phyloP scores from a whole-genome alignment of 306 rosid species.

The Gastrolobium villosum region DNA sequence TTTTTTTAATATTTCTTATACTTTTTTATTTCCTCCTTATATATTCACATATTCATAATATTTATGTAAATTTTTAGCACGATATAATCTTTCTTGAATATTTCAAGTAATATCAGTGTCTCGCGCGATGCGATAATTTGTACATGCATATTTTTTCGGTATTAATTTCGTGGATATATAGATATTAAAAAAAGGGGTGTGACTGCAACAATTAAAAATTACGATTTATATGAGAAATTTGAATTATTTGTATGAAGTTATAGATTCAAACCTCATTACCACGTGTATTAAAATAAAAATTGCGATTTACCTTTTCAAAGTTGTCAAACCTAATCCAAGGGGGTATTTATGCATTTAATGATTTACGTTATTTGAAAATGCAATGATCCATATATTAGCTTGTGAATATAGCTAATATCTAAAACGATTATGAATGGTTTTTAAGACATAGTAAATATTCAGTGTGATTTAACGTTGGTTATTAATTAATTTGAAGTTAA shows the following conservation, averaged over 20 bases:
- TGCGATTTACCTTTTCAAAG: too few relatives aligned
- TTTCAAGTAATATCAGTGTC: not conserved
- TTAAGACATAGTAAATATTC: too few relatives aligned
- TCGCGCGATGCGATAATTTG: not conserved
- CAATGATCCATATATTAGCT: not conserved
- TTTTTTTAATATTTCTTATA: not conserved
- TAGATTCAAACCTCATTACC: too few relatives aligned
- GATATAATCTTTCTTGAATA: not conserved
- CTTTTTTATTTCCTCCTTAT: not conserved
- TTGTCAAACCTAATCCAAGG: not conserved
- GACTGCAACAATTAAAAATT: not conserved
- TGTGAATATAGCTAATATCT: not conserved
- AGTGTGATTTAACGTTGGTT: not conserved
- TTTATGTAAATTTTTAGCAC: not conserved
- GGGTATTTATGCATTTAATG: not conserved
- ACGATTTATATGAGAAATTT: not conserved
- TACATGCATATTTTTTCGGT: not conserved
- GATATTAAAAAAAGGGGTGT: not conserved
- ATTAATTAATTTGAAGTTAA: not conserved
- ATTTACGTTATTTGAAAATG: not conserved
- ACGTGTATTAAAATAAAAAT: too few relatives aligned
- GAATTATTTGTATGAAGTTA: too few relatives aligned
- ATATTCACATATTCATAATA: not conserved
- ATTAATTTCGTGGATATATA: not conserved
- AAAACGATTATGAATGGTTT: not conserved